A percentile compares a stretch with the other conserved stretches of the same genome.
Conservation (phyloP, 2,329 filamentous ascomycete genomes). For the Dryadomyces quercivorus region DNA sequence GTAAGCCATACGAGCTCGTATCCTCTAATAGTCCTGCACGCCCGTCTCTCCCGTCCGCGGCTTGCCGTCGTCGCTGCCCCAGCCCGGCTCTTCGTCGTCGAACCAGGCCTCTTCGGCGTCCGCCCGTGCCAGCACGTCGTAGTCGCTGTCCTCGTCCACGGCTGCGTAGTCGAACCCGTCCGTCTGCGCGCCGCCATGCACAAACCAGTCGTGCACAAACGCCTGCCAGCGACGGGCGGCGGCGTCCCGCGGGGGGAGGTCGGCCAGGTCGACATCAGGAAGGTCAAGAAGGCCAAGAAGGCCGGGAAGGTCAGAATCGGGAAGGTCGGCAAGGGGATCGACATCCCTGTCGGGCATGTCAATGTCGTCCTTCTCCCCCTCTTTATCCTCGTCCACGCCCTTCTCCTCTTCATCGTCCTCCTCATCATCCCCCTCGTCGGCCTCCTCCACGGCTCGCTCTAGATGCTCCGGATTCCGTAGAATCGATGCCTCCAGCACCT, state of each 20-base stretch:
- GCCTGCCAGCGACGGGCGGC: slow-evolving; percentile 57
- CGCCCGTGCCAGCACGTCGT: slow-evolving; percentile 49
- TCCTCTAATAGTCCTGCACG: slow-evolving; percentile 52
- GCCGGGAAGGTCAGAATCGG: not conserved
- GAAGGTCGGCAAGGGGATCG: not conserved
- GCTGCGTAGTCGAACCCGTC: slow-evolving; percentile 63
- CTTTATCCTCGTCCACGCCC: no score
- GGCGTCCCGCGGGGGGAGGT: slow-evolving; percentile 38
- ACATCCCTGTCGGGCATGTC: not conserved
- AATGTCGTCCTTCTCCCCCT: not conserved
- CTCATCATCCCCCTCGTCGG: slow-evolving; percentile 8
- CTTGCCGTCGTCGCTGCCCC: slow-evolving; percentile 32
- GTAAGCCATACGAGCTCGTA: no score
- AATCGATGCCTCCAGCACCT: slow-evolving; percentile 66
- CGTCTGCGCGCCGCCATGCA: slow-evolving; percentile 51
- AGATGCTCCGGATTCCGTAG: slow-evolving; percentile 23
- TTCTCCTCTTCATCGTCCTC: not conserved
- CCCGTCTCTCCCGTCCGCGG: slow-evolving; percentile 49
- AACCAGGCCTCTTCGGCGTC: slow-evolving; percentile 67
- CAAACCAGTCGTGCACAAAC: slow-evolving; percentile 62
- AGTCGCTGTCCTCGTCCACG: slow-evolving; percentile 62
- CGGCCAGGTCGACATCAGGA: not conserved
- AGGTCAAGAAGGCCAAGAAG: no score
- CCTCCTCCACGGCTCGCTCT: not conserved
- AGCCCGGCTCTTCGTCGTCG: slow-evolving; percentile 63